phyloP scores from a whole-genome alignment of 2,329 filamentous ascomycete species.

The Colletotrichum cereale region DNA sequence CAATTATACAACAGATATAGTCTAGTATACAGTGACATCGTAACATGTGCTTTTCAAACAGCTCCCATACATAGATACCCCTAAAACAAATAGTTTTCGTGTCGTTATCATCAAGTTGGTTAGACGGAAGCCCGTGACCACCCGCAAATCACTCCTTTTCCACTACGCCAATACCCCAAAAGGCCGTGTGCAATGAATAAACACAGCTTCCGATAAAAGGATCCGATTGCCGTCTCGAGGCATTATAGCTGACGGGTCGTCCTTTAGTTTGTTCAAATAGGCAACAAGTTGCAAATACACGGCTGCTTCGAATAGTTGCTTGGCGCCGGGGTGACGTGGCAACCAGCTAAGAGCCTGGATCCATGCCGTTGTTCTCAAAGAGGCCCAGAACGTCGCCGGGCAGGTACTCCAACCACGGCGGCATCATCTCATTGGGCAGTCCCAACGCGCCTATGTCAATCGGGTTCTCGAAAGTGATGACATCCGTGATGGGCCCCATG shows the following conservation, averaged over 20 bases:
- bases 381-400: slow-evolving; percentile 74
- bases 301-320: not conserved
- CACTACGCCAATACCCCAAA: not conserved
- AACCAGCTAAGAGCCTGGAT: slow-evolving; percentile 19
- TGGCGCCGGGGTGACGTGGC: no score
- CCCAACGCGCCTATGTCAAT: slow-evolving; percentile 79
- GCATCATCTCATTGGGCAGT: slow-evolving; percentile 73
- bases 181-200: not conserved
- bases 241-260: no score
- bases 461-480: slow-evolving; percentile 80
- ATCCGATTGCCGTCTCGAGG: not conserved
- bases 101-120: not conserved
- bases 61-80: not conserved
- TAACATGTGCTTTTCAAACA: not conserved
- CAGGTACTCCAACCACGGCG: slow-evolving; percentile 79
- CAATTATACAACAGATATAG: not conserved
- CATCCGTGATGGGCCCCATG: slow-evolving; percentile 52
- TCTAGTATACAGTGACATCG: not conserved
- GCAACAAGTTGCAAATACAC: not conserved
- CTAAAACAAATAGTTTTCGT: no score
- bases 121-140: not conserved
- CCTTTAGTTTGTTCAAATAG: not conserved
- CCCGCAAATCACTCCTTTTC: not conserved
- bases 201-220: not conserved
- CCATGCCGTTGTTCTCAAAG: slow-evolving; percentile 54